These are phyloP conservation scores for Neurospora sublineolata DNA, from an alignment of 495 filamentous ascomycete species.

Conservation along the genomic window DNA sequence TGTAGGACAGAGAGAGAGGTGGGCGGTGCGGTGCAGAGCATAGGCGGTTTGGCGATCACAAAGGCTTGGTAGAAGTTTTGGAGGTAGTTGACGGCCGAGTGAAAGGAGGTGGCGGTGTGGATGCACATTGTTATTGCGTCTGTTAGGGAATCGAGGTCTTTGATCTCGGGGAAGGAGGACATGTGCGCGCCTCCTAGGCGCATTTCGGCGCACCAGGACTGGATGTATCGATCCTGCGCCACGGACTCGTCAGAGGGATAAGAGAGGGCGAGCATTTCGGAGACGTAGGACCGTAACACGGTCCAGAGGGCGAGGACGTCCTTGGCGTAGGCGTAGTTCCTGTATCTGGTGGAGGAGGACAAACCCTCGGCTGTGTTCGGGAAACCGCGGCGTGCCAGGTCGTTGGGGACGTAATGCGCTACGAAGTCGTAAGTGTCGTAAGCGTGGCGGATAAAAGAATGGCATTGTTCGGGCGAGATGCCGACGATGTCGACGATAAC, in stretches of 20 bases:
- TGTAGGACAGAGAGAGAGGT: slow-evolving; percentile 15
- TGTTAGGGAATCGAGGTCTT: slow-evolving; percentile 70
- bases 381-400: slow-evolving; percentile 34
- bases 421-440: slow-evolving; percentile 32
- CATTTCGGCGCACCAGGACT: slow-evolving; percentile 29
- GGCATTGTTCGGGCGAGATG: slow-evolving; percentile 15
- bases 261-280: slow-evolving; percentile 15
- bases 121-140: slow-evolving; percentile 59
- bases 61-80: slow-evolving; percentile 39
- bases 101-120: slow-evolving; percentile 38
- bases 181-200: slow-evolving; percentile 18
- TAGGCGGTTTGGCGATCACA: slow-evolving; percentile 34
- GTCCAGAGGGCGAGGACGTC: slow-evolving; percentile 33
- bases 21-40: slow-evolving; percentile 25
- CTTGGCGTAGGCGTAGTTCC: slow-evolving; percentile 37
- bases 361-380: slow-evolving; percentile 23
- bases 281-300: slow-evolving; percentile 25
- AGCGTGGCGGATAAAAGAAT: slow-evolving; percentile 20
- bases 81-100: slow-evolving; percentile 40
- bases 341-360: slow-evolving; percentile 22
- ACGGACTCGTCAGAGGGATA: slow-evolving; percentile 18
- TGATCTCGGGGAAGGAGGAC: slow-evolving; percentile 51
- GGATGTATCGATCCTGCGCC: slow-evolving; percentile 19
- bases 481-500: slow-evolving; percentile 31
- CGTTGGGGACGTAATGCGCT: slow-evolving; percentile 33